Base-by-base conservation (phyloP, 2,329 filamentous ascomycete genomes). In the Teratosphaeria zuluensis region DNA sequence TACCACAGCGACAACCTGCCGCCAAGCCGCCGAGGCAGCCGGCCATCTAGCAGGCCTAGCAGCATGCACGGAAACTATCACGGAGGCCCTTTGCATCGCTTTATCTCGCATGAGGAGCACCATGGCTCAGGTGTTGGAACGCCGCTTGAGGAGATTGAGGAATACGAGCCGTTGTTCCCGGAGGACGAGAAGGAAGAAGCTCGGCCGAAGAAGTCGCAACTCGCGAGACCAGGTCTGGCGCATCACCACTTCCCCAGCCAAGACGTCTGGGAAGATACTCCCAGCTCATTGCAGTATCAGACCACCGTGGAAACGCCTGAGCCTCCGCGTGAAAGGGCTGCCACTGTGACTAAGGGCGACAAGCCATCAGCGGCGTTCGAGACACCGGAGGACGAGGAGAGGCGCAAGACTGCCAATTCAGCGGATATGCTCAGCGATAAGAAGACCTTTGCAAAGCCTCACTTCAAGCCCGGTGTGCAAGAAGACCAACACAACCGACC, bases 211-310 rank as follows among this genome's bases (percentile, higher is more conserved):
- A 76, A 76, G 33, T 79, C 84, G 59, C 80, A 80, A 63, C 77
- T 84, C 64, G 84, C 83, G 72, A 75, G 77, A 51, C 76, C 78
- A 31, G 76, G 75, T 56, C 70, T 78, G 59, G 75, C 76, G 56
- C 72, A 76, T 51, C 77, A 80, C 63, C 87, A 87, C 62, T 99
- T 99, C 74, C 94, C 94, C 1, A 96, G 92, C 73, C 88, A 92
- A 56, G 94, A 99, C 71, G 84, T 97, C 48, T 99, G 94, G 94
- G 94, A 99, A 76, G 95, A 99, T 72, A 87, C 90, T 0, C 94
- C 95, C 3, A 88, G 86, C 69, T 96, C 91, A 74, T 80, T 90
- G 56, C 85, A 94, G 68, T 84, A 84, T 54, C 77, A 81, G 35
- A 86, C 92, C 2, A 91, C 89, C 60, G 92, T 97, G 7, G 89